phyloP scores from a whole-genome alignment of 768 basidiomycete species.

The Lentinula lateritia region DNA sequence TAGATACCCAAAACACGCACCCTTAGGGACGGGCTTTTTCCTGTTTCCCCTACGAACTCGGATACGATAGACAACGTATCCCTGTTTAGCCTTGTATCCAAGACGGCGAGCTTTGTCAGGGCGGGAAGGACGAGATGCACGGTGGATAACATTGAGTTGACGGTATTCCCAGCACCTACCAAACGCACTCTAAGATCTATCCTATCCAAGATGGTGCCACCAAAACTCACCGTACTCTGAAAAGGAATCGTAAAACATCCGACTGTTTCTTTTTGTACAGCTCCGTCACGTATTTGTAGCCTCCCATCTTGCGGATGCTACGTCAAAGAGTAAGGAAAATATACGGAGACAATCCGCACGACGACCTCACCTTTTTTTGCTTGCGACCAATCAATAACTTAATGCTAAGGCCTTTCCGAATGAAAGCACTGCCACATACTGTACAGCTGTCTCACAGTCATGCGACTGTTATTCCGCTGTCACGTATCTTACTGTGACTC shows the following conservation, averaged over 20 bases:
- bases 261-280: slow-evolving; percentile 98
- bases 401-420: background rate
- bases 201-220: background rate
- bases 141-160: slow-evolving; percentile 96
- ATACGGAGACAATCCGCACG: background rate
- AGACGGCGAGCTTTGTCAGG: slow-evolving; percentile 98
- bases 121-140: slow-evolving; percentile 95
- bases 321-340: background rate
- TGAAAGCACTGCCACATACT: background rate
- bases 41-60: slow-evolving; percentile 97
- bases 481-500: background rate
- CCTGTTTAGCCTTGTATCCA: slow-evolving; percentile 99
- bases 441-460: background rate
- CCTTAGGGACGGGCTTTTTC: slow-evolving; percentile 98
- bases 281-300: slow-evolving; percentile 95
- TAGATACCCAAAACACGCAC: slow-evolving; percentile 34
- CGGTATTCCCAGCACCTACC: slow-evolving; percentile 96
- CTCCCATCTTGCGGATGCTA: slow-evolving; percentile 63
- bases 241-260: slow-evolving; percentile 95
- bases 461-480: background rate
- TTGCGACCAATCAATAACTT: background rate
- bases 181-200: background rate
- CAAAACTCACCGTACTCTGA: slow-evolving; percentile 79
- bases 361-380: background rate
- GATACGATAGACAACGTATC: slow-evolving; percentile 95